phyloP scores from a whole-genome alignment of 2,329 filamentous ascomycete genomes.

The Myrmaecium sp. region DNA sequence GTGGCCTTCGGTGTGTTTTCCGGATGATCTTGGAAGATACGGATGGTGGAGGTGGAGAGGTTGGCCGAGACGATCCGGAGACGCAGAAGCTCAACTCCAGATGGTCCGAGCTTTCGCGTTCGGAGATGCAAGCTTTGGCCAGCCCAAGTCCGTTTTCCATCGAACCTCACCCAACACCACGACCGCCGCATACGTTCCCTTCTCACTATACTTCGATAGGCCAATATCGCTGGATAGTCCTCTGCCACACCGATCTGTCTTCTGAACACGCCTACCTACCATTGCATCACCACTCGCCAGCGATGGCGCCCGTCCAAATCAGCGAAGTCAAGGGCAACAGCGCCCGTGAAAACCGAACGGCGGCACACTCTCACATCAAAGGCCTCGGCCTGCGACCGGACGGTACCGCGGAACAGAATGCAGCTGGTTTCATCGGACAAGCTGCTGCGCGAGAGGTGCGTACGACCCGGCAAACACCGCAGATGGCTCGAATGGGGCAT shows the following conservation, averaged over 20 bases:
- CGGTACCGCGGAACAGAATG: conserved; percentile 67
- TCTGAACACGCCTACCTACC: no score
- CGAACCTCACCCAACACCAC: not conserved
- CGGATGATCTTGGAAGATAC: no score
- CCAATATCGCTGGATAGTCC: no score
- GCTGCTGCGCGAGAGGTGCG: conserved; percentile 69
- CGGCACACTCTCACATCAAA: conserved; percentile 95
- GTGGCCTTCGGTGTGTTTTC: no score
- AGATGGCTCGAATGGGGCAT: not conserved
- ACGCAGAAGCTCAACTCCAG: no score
- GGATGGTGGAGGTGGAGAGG: no score
- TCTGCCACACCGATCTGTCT: no score
- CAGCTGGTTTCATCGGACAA: conserved; percentile 81
- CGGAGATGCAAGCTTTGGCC: no score
- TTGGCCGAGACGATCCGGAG: no score
- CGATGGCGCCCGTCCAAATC: conserved; percentile 21
- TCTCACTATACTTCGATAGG: no score
- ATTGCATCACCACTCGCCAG: conserved; percentile 7
- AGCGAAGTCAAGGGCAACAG: conserved; percentile 92
- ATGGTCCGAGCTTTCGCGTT: no score
- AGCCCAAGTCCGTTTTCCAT: no score
- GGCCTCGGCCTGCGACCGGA: conserved; percentile 74
- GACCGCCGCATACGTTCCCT: not conserved
- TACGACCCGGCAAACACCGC: not conserved
- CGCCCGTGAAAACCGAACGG: conserved; percentile 87